Evolutionary conservation across 768 basidiomycete species (phyloP).

Genomic region (Podaxis mareebaensis): DNA sequence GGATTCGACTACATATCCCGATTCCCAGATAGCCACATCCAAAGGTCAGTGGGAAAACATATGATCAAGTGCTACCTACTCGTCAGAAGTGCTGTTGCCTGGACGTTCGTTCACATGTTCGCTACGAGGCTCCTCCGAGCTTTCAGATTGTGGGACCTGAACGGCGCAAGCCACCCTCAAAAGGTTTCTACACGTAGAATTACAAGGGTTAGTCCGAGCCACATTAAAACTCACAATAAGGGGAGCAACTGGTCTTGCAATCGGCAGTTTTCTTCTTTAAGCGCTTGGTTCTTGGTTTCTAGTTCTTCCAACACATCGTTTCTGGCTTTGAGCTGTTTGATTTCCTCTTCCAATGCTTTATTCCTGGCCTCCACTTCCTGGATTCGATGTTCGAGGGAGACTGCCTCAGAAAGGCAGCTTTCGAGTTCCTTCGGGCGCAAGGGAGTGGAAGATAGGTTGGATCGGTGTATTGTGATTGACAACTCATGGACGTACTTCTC

Average conservation of each 20-base stretch:
- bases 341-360: not conserved
- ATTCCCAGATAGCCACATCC: not conserved
- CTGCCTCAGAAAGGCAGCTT: not conserved
- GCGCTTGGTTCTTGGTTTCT: not conserved
- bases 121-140: not conserved
- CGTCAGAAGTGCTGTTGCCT: not conserved
- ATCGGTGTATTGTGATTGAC: not conserved
- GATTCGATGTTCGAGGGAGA: not conserved
- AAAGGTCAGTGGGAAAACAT: not conserved
- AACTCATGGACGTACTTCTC: not conserved
- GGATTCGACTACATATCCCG: too few species aligned
- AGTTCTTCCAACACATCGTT: too few species aligned
- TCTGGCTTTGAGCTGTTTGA: not conserved
- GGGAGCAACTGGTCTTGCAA: not conserved
- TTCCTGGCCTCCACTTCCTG: too few species aligned
- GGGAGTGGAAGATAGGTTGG: too few species aligned
- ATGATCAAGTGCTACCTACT: not conserved
- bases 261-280: not conserved
- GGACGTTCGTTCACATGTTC: not conserved
- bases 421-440: not conserved
- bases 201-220: not conserved
- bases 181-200: not conserved
- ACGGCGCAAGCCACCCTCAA: not conserved
- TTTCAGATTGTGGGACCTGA: not conserved
- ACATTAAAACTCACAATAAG: not conserved